Evolutionary conservation across 768 basidiomycete species (phyloP).

Genomic region (Dictyophora rubrovolvata): DNA sequence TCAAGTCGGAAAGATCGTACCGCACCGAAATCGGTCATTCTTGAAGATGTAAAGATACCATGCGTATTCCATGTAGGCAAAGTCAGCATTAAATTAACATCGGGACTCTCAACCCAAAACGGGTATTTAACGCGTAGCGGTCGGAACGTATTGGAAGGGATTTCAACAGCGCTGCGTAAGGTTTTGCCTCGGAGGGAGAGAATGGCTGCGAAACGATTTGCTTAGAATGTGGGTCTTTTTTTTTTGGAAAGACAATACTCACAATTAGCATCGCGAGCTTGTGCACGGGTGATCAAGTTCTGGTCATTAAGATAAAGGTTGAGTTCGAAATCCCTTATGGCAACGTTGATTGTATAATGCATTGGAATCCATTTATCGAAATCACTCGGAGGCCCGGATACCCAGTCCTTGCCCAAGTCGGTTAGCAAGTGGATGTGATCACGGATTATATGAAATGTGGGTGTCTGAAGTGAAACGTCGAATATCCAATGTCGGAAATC

Average conservation of each 20-base stretch:
- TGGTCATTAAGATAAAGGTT: slow-evolving; percentile 89
- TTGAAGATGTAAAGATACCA: slow-evolving; percentile 51
- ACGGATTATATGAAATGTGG: slow-evolving; percentile 68
- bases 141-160: slow-evolving; percentile 64
- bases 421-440: slow-evolving; percentile 94
- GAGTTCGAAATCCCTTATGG: slow-evolving; percentile 65
- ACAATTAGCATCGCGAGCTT: slow-evolving; percentile 80
- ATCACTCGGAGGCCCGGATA: slow-evolving; percentile 68
- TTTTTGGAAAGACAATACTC: slow-evolving; percentile 10
- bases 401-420: slow-evolving; percentile 91
- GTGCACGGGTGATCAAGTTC: slow-evolving; percentile 89
- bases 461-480: slow-evolving; percentile 58
- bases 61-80: slow-evolving; percentile 89
- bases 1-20: slow-evolving; percentile 45
- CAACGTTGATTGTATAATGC: slow-evolving; percentile 59
- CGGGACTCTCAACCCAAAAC: slow-evolving; percentile 52
- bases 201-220: slow-evolving; percentile 41
- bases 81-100: slow-evolving; percentile 47
- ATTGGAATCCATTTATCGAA: slow-evolving; percentile 79
- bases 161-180: slow-evolving; percentile 39
- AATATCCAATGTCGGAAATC: slow-evolving; percentile 70
- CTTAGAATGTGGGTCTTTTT: not conserved
- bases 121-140: slow-evolving; percentile 59
- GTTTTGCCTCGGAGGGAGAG: slow-evolving; percentile 52
- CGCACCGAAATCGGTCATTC: slow-evolving; percentile 53